Percentiles rank a stretch among this genome's conserved stretches.
These are phyloP conservation scores for Teratosphaeria epicoccoides DNA, from an alignment of 2,329 filamentous ascomycete genomes.

Conservation along the genomic window DNA sequence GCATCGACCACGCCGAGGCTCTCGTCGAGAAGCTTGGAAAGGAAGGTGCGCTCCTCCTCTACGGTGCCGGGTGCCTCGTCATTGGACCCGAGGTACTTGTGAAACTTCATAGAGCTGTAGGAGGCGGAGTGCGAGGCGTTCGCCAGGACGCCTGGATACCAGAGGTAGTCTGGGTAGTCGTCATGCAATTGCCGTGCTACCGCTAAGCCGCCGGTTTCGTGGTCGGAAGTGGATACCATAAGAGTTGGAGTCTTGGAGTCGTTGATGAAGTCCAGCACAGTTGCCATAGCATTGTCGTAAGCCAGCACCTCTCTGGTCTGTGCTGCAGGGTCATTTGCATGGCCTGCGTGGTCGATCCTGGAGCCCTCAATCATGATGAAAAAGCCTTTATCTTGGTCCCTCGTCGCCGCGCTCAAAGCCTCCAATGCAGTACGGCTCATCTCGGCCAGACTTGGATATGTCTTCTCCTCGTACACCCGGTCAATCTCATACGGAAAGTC, in stretches of 20 bases:
- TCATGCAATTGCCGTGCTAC: slow-evolving; percentile 61
- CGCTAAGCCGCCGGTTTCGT: slow-evolving; percentile 86
- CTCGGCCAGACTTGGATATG: slow-evolving; percentile 75
- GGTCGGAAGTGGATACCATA: slow-evolving; percentile 83
- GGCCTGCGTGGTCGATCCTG: slow-evolving; percentile 86
- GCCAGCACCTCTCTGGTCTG: slow-evolving; percentile 78
- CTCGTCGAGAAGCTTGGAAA: slow-evolving; percentile 56
- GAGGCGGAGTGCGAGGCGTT: slow-evolving; percentile 69
- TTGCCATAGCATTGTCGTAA: slow-evolving; percentile 77
- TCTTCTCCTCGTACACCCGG: slow-evolving; percentile 62
- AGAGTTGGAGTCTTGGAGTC: slow-evolving; percentile 62
- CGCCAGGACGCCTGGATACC: slow-evolving; percentile 73
- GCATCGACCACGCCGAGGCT: slow-evolving; percentile 71
- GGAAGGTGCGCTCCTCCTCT: slow-evolving; percentile 40
- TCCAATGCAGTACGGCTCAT: slow-evolving; percentile 78
- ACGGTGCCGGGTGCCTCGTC: background rate
- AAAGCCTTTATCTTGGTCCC: slow-evolving; percentile 74
- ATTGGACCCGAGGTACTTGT: slow-evolving; percentile 41
- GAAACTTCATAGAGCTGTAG: slow-evolving; percentile 54
- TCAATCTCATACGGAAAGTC: slow-evolving; percentile 95
- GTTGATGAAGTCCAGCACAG: slow-evolving; percentile 75
- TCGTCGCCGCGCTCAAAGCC: slow-evolving; percentile 69
- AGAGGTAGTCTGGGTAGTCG: slow-evolving; percentile 57
- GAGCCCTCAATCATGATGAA: slow-evolving; percentile 98
- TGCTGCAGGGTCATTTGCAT: slow-evolving; percentile 45